Evolutionary conservation across 768 basidiomycete species (phyloP), one percentile per base, ranked within the genome.

Genomic region (Termitomyces sp.): DNA sequence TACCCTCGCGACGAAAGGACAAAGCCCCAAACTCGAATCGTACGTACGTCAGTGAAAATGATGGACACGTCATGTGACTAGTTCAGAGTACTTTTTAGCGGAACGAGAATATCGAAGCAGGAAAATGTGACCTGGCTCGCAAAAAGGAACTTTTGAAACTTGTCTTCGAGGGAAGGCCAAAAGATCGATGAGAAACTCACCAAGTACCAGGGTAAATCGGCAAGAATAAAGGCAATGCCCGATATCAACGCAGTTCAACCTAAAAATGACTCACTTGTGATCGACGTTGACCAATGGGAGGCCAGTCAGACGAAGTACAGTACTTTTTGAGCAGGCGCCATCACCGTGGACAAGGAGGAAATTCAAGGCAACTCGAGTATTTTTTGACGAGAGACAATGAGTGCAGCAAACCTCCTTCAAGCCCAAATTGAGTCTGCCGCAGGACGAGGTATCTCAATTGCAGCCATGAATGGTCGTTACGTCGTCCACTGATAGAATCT

Each of bases 201-300:
- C 0, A 95, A 96, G 64, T n/a, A n/a, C n/a, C 94, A 98, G 68
- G 97, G 97, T 28, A 95, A 73, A 93, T 99, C 57, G 95, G 98
- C 79, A 94, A 97, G 77, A 93, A 91, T 73, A 94, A 97, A 66
- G 84, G 93, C 66, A 88, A 88, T 60, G 94, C 89, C 0, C 70
- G 98, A 50, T 98, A 97, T 69, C 81, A 89, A 63, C 92, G 88
- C 88, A 9, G 90, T n/a, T n/a, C n/a, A 88, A 66, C 87, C 85
- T 0, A 90, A 92, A 67, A 93, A 93, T 58, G 93, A 93, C 67
- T 87, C 95, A 63, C 98, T 98, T 68, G 84, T 92, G 2, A 98
- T 96, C 1, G 97, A 99, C 64, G 83, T 98, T 54, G 97, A 99
- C 70, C 93, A 95, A 68, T 99, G 94, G 93, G 97, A 99, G 71